Base-by-base conservation (phyloP, 768 basidiomycete genomes). In the Nidula microcarpa region DNA sequence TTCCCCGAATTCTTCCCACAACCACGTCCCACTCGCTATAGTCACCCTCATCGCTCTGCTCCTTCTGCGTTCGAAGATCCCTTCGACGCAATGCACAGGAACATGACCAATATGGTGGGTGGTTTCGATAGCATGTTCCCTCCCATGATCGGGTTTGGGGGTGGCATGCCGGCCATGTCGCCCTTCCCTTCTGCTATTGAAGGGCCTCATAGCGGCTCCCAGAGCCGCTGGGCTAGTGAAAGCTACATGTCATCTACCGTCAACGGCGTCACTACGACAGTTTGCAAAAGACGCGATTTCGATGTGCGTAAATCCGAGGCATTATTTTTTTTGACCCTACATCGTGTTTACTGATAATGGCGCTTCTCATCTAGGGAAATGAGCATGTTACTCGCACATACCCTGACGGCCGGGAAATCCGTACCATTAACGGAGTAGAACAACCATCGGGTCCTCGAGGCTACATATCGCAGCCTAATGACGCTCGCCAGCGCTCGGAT, bases 211-310 rank as follows among this genome's bases (percentile, higher is more conserved):
- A 50, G 65, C 55, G 54, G 65, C 58, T 57, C 65, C 50, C 47
- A 63, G 55, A 50, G 65, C 37, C 58, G 72, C 60, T 79, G 82
- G 80, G 54, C 75, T 0, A 76, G 79, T 9, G 79, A 89, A 65
- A 85, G 82, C 60, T 79, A 69, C 53, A 68, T 78, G 68, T 78
- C 79, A 23, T 73, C 78, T 6, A 82, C 72, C 1, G 68, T 86
- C 46, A 89, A 92, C 52, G 89, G 89, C 5, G 81, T 82, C 13
- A 87, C 86, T 0, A 79, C 85, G 54, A 81, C 80, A 66, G 64
- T 81, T 59, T 69, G 81, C 68, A 70, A 78, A 65, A 62, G 76
- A 55, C 64, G 72, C 48, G 87, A 91, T 60, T 75, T 72, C 39
- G 65, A 83, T 36, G 89, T 89, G 60, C 58, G 85, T 66, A 49